Evolutionary conservation across 768 basidiomycete species (phyloP).

Genomic region (Trametes cingulata): DNA sequence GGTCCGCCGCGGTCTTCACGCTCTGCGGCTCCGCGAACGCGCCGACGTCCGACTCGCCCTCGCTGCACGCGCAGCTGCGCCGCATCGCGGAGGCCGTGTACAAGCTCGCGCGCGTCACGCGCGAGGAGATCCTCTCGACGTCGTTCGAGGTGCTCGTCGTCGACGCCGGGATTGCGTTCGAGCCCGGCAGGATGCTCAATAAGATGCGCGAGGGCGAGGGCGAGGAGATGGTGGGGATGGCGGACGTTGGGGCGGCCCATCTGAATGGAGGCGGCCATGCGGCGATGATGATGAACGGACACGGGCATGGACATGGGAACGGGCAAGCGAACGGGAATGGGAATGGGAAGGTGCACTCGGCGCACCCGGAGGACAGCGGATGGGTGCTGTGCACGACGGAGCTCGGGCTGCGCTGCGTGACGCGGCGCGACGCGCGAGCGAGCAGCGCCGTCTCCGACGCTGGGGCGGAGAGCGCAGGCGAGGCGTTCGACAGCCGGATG

Average conservation of each 20-base stretch:
- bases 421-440: conserved; percentile 37
- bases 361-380: conserved; percentile 28
- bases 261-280: neutral
- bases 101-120: conserved; percentile 60
- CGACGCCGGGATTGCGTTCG: conserved; percentile 53
- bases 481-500: conserved; percentile 54
- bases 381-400: conserved; percentile 68
- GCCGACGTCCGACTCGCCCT: conserved; percentile 39
- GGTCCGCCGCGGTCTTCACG: conserved; percentile 67
- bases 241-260: neutral
- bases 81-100: conserved; percentile 66
- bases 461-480: conserved; percentile 41
- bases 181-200: conserved; percentile 55
- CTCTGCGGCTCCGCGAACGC: conserved; percentile 59
- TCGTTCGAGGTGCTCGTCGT: conserved; percentile 70
- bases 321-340: conserved; percentile 12
- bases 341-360: conserved; percentile 28
- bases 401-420: conserved; percentile 67
- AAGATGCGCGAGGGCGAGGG: conserved; percentile 60
- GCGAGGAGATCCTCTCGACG: conserved; percentile 78
- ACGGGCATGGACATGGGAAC: conserved; percentile 14
- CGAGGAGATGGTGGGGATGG: conserved; percentile 14
- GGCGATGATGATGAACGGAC: neutral
- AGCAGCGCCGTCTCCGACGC: conserved; percentile 25
- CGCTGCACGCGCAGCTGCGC: conserved; percentile 60